A percentile compares a stretch with the other conserved stretches of the same genome.
Conservation (phyloP, 345 rosid genomes). For the Lagerstroemia speciosa region DNA sequence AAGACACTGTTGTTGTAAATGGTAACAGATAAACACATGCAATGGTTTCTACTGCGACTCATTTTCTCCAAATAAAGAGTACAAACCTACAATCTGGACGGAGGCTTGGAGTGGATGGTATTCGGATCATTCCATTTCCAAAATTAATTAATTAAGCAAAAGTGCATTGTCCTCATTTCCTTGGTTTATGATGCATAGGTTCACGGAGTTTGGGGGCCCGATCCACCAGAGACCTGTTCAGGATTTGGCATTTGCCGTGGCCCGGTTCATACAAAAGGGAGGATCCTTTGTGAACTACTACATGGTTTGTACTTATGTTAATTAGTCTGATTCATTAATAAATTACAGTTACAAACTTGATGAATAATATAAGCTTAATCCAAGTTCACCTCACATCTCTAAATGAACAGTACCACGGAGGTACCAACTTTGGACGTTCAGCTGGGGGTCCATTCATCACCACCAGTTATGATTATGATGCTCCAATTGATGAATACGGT, state of each 20-base stretch:
- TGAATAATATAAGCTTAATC: not conserved
- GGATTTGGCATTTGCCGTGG: constrained; percentile 95
- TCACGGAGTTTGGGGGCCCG: constrained; percentile 91
- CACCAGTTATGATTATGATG: constrained; percentile 96
- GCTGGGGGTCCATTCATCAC: constrained; percentile 98
- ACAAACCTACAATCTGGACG: constrained; percentile 95
- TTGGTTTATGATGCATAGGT: constrained; percentile 35
- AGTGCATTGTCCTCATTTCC: not conserved
- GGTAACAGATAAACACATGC: constrained; percentile 85
- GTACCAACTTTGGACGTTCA: constrained; percentile 95
- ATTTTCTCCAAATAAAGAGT: constrained; percentile 92
- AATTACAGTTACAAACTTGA: not conserved
- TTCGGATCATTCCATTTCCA: constrained; percentile 5
- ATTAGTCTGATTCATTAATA: not conserved
- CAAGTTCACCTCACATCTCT: not conserved
- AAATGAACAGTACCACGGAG: constrained; percentile 83
- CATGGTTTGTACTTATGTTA: constrained; percentile 46
- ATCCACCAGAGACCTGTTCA: constrained; percentile 89
- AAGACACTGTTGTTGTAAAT: constrained; percentile 8
- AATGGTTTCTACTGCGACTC: constrained; percentile 96
- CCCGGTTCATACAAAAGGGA: constrained; percentile 89
- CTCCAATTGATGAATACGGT: constrained; percentile 98
- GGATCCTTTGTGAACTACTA: constrained; percentile 95
- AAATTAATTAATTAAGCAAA: not conserved
- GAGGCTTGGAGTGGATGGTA: constrained; percentile 99